Evolutionary conservation across 1,284 basidiomycete species (phyloP).

Genomic region (Apiotrichum akiyoshidainum): DNA sequence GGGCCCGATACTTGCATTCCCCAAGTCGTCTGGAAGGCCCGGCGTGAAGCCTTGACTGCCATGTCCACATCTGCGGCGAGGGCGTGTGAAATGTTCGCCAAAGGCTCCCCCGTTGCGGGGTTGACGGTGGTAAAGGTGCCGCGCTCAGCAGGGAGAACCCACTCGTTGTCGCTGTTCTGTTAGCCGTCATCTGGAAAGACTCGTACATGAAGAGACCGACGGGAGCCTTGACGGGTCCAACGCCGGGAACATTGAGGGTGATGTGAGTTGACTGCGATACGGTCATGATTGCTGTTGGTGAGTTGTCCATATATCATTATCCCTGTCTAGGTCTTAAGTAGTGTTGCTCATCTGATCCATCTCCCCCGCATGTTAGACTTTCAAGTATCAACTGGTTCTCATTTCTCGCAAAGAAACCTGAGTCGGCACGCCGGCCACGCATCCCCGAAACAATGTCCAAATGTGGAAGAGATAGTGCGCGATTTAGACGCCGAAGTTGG

Average conservation of each 20-base stretch:
- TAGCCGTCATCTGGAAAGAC: neutral
- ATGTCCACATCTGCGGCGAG: conserved; percentile 65
- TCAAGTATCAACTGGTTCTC: no score
- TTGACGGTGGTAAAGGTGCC: conserved; percentile 32
- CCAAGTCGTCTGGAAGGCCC: conserved; percentile 80
- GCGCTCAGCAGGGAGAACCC: conserved; percentile 27
- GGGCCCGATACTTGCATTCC: conserved; percentile 79
- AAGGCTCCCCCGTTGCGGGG: conserved; percentile 58
- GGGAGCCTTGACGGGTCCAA: conserved; percentile 59
- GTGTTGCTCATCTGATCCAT: no score
- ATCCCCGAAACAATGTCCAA: no score
- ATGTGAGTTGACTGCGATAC: conserved; percentile 17
- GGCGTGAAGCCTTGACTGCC: conserved; percentile 77
- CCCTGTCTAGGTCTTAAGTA: neutral
- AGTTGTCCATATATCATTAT: no score
- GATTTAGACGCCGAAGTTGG: no score
- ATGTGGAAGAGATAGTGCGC: no score
- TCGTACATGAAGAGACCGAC: conserved; percentile 80
- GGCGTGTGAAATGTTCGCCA: conserved; percentile 36
- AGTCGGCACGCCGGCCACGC: no score
- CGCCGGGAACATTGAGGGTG: conserved; percentile 22
- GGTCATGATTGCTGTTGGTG: conserved; percentile 1
- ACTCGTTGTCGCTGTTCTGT: conserved; percentile 38
- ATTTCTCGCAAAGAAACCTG: no score
- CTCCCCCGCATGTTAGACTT: no score